Evolutionary conservation across 371 early-diverging fungal species (phyloP).

Genomic region (Choanephora cucurbitarum): DNA sequence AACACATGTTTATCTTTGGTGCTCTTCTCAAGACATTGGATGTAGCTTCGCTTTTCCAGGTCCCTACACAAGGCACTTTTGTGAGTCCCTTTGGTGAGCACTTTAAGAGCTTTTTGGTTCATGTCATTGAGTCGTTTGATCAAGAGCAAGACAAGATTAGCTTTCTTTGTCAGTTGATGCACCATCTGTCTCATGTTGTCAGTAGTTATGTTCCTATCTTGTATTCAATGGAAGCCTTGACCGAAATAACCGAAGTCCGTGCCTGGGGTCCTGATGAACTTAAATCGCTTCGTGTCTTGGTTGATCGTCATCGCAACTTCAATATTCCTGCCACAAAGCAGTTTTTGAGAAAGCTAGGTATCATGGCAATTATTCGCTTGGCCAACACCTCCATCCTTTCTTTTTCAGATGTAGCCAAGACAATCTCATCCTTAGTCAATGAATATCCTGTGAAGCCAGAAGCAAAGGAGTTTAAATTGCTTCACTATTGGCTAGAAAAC

Average conservation of each 20-base stretch:
- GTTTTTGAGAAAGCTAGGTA: slow-evolving; percentile 42
- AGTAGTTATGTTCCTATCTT: slow-evolving; percentile 40
- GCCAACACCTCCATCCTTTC: slow-evolving; percentile 27
- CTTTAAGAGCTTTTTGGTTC: slow-evolving; percentile 29
- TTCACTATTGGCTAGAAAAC: slow-evolving; percentile 33
- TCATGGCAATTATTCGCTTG: slow-evolving; percentile 25
- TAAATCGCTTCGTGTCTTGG: slow-evolving; percentile 41
- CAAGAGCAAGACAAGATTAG: slow-evolving; percentile 28
- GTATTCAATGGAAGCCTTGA: slow-evolving; percentile 42
- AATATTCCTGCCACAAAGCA: slow-evolving; percentile 35
- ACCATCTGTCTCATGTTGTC: slow-evolving; percentile 44
- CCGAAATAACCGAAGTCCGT: slow-evolving; percentile 22
- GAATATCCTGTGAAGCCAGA: slow-evolving; percentile 30
- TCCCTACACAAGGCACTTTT: slow-evolving; percentile 43
- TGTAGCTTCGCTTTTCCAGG: slow-evolving; percentile 33
- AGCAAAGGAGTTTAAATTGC: slow-evolving; percentile 22
- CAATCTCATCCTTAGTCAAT: slow-evolving; percentile 40
- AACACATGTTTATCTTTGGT: slow-evolving; percentile 45
- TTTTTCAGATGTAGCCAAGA: slow-evolving; percentile 51
- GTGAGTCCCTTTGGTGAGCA: slow-evolving; percentile 53
- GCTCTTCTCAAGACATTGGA: slow-evolving; percentile 42
- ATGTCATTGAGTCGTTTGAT: slow-evolving; percentile 21
- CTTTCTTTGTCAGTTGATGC: slow-evolving; percentile 41
- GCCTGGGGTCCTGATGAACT: slow-evolving; percentile 52
- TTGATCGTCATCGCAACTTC: slow-evolving; percentile 48